phyloP scores from a whole-genome alignment of 1,284 basidiomycete species.

The Ustilago curta region DNA sequence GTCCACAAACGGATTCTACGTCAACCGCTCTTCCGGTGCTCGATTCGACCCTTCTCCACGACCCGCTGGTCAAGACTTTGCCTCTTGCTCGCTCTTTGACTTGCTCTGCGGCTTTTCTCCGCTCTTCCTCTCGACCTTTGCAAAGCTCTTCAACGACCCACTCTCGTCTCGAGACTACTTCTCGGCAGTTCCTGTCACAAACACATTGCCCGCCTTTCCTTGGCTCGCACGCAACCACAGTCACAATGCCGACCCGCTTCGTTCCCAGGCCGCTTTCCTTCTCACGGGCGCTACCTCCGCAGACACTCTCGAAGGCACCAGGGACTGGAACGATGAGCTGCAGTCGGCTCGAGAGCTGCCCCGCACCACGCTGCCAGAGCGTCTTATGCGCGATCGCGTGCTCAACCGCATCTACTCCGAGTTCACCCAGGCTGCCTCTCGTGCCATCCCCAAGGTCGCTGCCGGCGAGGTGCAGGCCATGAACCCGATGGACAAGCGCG shows the following conservation, averaged over 20 bases:
- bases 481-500: conserved; percentile 74
- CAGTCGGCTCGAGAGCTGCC: conserved; percentile 74
- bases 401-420: conserved; percentile 73
- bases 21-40: conserved; percentile 71
- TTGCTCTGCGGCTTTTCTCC: conserved; percentile 72
- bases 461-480: conserved; percentile 73
- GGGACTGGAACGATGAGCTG: conserved; percentile 76
- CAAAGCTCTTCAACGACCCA: conserved; percentile 67
- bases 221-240: conserved; percentile 71
- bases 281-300: conserved; percentile 72
- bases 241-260: conserved; percentile 72
- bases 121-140: conserved; percentile 66
- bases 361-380: conserved; percentile 71
- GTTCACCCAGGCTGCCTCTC: conserved; percentile 73
- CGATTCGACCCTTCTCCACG: conserved; percentile 64
- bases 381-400: conserved; percentile 73
- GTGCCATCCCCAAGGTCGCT: conserved; percentile 72
- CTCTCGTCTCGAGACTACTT: conserved; percentile 68
- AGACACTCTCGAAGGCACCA: conserved; percentile 73
- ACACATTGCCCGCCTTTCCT: conserved; percentile 73
- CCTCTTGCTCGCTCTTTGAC: conserved; percentile 73
- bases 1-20: conserved; percentile 73
- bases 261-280: conserved; percentile 74
- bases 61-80: conserved; percentile 49
- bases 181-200: conserved; percentile 72